Evolutionary conservation across 768 basidiomycete genomes (phyloP).

Genomic region (Rhodotorula kratochvilovae): DNA sequence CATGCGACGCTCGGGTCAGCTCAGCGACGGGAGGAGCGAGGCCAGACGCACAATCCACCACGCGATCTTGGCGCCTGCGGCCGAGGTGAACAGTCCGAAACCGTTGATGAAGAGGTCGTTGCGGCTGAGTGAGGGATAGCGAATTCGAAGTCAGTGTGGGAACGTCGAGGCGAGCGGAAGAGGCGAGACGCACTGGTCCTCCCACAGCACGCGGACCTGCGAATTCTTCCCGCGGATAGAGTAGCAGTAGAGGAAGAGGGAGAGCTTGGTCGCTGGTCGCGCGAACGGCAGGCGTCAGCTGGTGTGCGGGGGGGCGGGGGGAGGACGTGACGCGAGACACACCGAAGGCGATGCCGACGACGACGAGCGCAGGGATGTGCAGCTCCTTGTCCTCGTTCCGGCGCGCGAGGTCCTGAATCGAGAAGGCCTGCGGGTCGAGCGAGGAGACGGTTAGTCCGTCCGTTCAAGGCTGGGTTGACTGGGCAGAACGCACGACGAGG

Average conservation of each 20-base stretch:
- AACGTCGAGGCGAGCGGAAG: too few species aligned
- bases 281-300: not conserved
- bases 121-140: slow-evolving; percentile 1
- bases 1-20: not conserved
- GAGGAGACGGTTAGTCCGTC: too few species aligned
- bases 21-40: slow-evolving; percentile 55
- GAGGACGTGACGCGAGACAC: slow-evolving; percentile 33
- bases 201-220: slow-evolving; percentile 92
- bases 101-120: slow-evolving; percentile 32
- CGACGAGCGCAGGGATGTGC: slow-evolving; percentile 74
- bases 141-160: slow-evolving; percentile 61
- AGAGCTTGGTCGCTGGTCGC: slow-evolving; percentile 55
- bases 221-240: slow-evolving; percentile 73
- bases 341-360: slow-evolving; percentile 80
- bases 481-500: slow-evolving; percentile 11
- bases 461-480: not conserved
- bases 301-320: not conserved
- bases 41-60: slow-evolving; percentile 49
- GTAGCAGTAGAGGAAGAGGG: slow-evolving; percentile 81
- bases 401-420: slow-evolving; percentile 62
- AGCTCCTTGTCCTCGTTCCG: slow-evolving; percentile 59
- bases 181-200: slow-evolving; percentile 92
- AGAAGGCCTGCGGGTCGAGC: slow-evolving; percentile 62
- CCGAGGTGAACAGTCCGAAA: slow-evolving; percentile 50
- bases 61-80: slow-evolving; percentile 49